Conservation (phyloP, 2,329 filamentous ascomycete genomes). For the Drechslerella dactyloides region DNA sequence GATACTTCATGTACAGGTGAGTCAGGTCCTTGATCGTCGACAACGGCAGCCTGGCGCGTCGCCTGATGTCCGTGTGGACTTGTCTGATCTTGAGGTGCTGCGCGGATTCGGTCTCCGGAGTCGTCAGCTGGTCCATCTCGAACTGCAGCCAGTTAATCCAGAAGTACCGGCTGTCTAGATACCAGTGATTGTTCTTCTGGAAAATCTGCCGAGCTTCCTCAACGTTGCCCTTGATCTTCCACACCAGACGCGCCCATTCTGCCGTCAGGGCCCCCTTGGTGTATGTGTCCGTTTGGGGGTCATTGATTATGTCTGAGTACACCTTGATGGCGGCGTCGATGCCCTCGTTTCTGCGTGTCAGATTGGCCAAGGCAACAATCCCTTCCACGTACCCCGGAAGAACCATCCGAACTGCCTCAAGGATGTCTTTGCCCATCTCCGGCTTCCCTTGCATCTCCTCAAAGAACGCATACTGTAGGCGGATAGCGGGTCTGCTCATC, state of each 20-base stretch:
- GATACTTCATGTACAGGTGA: conserved; percentile 78
- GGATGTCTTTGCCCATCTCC: conserved; percentile 81
- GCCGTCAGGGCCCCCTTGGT: conserved; percentile 86
- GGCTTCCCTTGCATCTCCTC: conserved; percentile 82
- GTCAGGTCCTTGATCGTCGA: conserved; percentile 75
- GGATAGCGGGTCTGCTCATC: conserved; percentile 79
- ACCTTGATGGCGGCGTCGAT: conserved; percentile 83
- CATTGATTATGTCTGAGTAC: conserved; percentile 80
- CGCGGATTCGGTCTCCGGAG: conserved; percentile 67
- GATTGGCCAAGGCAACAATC: conserved; percentile 84
- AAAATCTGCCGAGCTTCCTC: conserved; percentile 85
- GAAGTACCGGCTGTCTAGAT: conserved; percentile 82
- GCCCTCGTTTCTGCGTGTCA: conserved; percentile 81
- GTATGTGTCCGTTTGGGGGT: conserved; percentile 72
- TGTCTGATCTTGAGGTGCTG: conserved; percentile 78
- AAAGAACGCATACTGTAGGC: conserved; percentile 91
- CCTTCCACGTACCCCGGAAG: conserved; percentile 84
- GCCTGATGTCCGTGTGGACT: conserved; percentile 76
- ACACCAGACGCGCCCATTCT: conserved; percentile 84
- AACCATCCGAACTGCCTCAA: conserved; percentile 75
- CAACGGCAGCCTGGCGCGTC: conserved; percentile 73
- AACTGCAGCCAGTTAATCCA: conserved; percentile 90
- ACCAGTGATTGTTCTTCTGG: conserved; percentile 79
- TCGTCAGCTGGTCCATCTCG: conserved; percentile 81
- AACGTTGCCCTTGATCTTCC: conserved; percentile 81